Evolutionary conservation across 2,329 filamentous ascomycete genomes (phyloP).

Genomic region (Podosphaera aphanis): DNA sequence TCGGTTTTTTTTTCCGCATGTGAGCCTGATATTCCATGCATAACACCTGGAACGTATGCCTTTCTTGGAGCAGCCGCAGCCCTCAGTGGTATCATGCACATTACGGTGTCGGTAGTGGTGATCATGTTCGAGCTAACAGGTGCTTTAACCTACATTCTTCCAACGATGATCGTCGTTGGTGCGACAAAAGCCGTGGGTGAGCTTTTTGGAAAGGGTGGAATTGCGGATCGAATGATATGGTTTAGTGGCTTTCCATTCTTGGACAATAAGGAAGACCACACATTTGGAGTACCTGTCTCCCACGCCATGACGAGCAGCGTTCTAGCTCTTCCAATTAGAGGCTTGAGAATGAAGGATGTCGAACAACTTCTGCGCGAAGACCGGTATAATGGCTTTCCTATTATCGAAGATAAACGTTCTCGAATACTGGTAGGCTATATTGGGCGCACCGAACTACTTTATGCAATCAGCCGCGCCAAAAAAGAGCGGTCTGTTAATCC

Average conservation of each 20-base stretch:
- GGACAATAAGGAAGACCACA: constrained; percentile 92
- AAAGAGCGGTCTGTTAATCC: constrained; percentile 42
- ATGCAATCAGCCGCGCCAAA: constrained; percentile 63
- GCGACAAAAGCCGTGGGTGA: constrained; percentile 87
- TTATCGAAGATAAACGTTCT: constrained; percentile 49
- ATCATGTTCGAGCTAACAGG: constrained; percentile 99
- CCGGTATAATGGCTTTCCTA: constrained; percentile 77
- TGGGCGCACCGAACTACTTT: constrained; percentile 72
- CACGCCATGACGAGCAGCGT: constrained; percentile 66
- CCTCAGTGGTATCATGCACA: constrained; percentile 90
- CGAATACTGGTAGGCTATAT: constrained; percentile 76
- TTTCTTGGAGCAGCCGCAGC: constrained; percentile 83
- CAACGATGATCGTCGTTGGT: constrained; percentile 96
- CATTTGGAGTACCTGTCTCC: constrained; percentile 82
- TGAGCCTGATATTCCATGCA: constrained; percentile 77
- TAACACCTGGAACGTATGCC: constrained; percentile 91
- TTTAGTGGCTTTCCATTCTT: constrained; percentile 94
- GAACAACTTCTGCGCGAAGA: constrained; percentile 56
- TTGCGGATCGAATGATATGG: constrained; percentile 96
- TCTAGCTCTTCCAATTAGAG: constrained; percentile 48
- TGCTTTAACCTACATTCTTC: constrained; percentile 88
- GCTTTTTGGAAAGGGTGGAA: constrained; percentile 81
- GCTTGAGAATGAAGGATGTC: constrained; percentile 51
- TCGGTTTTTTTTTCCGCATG: constrained; percentile 76
- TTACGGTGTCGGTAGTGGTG: constrained; percentile 87